Percentiles rank a stretch among this genome's conserved stretches.
These are phyloP conservation scores for Clonostachys solani DNA, from an alignment of 2,329 filamentous ascomycete genomes.

Conservation along the genomic window DNA sequence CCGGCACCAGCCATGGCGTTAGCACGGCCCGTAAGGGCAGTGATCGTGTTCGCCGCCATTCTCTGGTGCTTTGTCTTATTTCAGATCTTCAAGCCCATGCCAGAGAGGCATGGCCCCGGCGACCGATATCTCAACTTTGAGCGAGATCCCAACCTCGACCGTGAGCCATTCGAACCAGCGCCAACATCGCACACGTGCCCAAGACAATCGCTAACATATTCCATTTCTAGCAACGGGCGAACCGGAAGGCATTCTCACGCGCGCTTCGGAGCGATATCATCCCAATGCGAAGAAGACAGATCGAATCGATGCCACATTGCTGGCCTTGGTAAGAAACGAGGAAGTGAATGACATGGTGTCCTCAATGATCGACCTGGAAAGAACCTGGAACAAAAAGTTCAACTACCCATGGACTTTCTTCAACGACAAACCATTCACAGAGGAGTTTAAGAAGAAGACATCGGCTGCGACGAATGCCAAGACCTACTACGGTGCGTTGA, in stretches of 20 bases:
- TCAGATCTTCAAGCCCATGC: constrained; percentile 62
- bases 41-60: constrained; percentile 66
- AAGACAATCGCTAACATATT: neutral
- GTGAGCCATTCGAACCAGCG: constrained; percentile 45
- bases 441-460: constrained; percentile 87
- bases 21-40: constrained; percentile 76
- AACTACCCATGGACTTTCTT: constrained; percentile 99
- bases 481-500: constrained; percentile 68
- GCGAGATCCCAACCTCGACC: constrained; percentile 81
- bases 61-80: constrained; percentile 78
- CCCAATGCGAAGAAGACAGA: constrained; percentile 70
- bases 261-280: constrained; percentile 73
- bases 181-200: neutral
- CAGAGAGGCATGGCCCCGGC: constrained; percentile 33
- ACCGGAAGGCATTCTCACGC: constrained; percentile 70
- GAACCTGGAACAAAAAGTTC: constrained; percentile 97
- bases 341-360: constrained; percentile 80
- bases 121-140: constrained; percentile 54
- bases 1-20: constrained; percentile 61
- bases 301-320: constrained; percentile 88
- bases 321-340: constrained; percentile 88
- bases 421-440: constrained; percentile 90
- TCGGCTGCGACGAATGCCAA: constrained; percentile 82
- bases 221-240: constrained; percentile 68
- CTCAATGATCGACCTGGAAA: constrained; percentile 87